These are phyloP conservation scores for Platanus orientalis DNA, from an alignment of 164 flowering plant species.

Conservation along the genomic window DNA sequence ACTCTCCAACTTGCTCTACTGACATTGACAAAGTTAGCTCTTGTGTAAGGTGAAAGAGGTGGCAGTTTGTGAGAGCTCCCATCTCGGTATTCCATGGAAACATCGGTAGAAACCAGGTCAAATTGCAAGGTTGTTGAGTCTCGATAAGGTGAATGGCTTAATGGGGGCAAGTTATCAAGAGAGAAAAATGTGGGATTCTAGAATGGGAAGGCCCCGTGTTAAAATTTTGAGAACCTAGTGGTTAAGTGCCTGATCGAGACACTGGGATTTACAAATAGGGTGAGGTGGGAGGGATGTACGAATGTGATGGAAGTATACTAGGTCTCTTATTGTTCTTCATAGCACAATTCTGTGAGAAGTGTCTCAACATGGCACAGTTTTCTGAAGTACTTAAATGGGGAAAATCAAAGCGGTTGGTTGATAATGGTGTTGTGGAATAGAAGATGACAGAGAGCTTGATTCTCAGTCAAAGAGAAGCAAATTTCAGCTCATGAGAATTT, in stretches of 20 bases:
- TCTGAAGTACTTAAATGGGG: slow-evolving; percentile 51
- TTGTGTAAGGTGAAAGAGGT: slow-evolving; percentile 26
- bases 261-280: slow-evolving; percentile 75
- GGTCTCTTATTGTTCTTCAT: slow-evolving; percentile 45
- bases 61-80: slow-evolving; percentile 27
- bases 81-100: slow-evolving; percentile 68
- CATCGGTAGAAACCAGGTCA: slow-evolving; percentile 47
- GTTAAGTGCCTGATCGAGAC: slow-evolving; percentile 27
- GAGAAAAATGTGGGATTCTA: slow-evolving; percentile 75
- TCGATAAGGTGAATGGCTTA: slow-evolving; percentile 70
- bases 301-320: slow-evolving; percentile 86
- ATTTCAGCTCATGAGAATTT: no score
- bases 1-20: no score
- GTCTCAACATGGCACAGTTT: slow-evolving; percentile 42
- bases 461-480: no score
- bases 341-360: slow-evolving; percentile 38
- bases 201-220: slow-evolving; percentile 53
- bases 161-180: slow-evolving; percentile 78
- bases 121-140: slow-evolving; percentile 36
- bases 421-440: slow-evolving; percentile 33
- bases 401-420: slow-evolving; percentile 43
- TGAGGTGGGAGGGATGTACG: slow-evolving; percentile 70
- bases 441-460: slow-evolving; percentile 43
- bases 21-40: slow-evolving; percentile 25
- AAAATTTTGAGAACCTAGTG: slow-evolving; percentile 39